A percentile compares a stretch with the other conserved stretches of the same genome.
Conservation (phyloP, 768 basidiomycete species). For the Tricholoma furcatifolium region DNA sequence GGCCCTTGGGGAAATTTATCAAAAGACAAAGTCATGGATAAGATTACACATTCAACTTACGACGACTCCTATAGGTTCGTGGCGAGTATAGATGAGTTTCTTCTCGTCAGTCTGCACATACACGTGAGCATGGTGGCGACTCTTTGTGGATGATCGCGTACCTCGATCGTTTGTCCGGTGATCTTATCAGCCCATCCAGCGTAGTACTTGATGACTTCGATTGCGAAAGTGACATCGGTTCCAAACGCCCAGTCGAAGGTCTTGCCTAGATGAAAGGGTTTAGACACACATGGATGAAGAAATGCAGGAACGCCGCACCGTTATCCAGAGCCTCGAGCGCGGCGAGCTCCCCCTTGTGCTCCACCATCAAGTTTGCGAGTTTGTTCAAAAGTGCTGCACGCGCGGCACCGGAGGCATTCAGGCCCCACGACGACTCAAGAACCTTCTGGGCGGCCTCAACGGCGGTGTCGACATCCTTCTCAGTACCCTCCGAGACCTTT, state of each 20-base stretch:
- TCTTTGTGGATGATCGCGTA: conserved; percentile 1
- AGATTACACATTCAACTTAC: conserved; percentile 15
- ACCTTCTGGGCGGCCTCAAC: conserved; percentile 59
- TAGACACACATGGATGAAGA: background rate
- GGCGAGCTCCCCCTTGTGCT: conserved; percentile 42
- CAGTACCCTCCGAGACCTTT: conserved; percentile 53
- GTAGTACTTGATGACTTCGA: conserved; percentile 48
- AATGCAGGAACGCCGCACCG: conserved; percentile 17
- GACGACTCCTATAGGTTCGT: conserved; percentile 57
- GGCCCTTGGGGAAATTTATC: conserved; percentile 17
- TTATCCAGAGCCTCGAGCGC: conserved; percentile 54
- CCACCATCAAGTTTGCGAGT: conserved; percentile 51
- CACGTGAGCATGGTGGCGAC: background rate
- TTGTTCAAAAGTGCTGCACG: conserved; percentile 43
- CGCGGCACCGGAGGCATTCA: conserved; percentile 38
- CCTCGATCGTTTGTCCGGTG: conserved; percentile 48
- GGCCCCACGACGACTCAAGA: conserved; percentile 42
- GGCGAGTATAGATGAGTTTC: conserved; percentile 59
- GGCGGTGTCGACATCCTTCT: conserved; percentile 74
- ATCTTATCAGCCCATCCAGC: conserved; percentile 64
- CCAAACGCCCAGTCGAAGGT: conserved; percentile 23
- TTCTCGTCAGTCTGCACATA: conserved; percentile 32
- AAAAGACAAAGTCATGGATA: background rate
- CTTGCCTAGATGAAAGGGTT: conserved; percentile 24
- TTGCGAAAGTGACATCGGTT: conserved; percentile 25